These are phyloP conservation scores for Neurospora terricola DNA, from an alignment of 495 filamentous ascomycete species.

Conservation along the genomic window DNA sequence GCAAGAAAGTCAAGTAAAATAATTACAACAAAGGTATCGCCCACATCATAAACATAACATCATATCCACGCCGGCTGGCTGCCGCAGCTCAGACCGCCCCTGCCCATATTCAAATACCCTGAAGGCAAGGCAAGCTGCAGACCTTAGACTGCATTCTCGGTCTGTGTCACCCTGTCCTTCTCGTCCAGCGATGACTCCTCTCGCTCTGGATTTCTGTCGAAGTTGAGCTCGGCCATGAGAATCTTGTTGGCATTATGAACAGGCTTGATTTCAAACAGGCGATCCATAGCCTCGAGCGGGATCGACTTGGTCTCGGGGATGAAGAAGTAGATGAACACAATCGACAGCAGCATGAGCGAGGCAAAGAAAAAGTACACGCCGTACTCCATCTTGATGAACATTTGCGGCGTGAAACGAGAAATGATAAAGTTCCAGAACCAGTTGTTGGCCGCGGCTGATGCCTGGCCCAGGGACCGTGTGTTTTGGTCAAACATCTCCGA, in stretches of 20 bases:
- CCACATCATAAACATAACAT: background rate
- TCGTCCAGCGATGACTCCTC: slow-evolving; percentile 16
- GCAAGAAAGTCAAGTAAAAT: background rate
- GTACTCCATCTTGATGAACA: slow-evolving; percentile 61
- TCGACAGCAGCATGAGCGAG: slow-evolving; percentile 55
- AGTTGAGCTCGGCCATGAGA: slow-evolving; percentile 38
- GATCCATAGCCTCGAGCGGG: slow-evolving; percentile 44
- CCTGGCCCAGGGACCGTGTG: slow-evolving; percentile 57
- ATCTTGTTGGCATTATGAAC: slow-evolving; percentile 42
- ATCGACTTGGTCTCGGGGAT: slow-evolving; percentile 44
- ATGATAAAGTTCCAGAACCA: slow-evolving; percentile 74
- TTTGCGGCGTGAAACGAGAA: slow-evolving; percentile 62
- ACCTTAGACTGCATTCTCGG: background rate
- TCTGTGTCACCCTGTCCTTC: slow-evolving; percentile 10
- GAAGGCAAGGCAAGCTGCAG: background rate
- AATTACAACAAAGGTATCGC: background rate
- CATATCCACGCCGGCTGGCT: background rate
- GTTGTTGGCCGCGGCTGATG: slow-evolving; percentile 57
- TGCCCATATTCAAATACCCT: background rate
- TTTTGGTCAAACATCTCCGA: slow-evolving; percentile 55
- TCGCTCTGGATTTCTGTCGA: slow-evolving; percentile 30
- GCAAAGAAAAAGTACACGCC: slow-evolving; percentile 77
- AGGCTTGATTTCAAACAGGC: slow-evolving; percentile 48
- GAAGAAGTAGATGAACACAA: slow-evolving; percentile 50
- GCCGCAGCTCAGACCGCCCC: background rate